A percentile compares a stretch with the other conserved stretches of the same genome.
Conservation (phyloP, 2,329 filamentous ascomycete genomes). For the Drechslerella coelobrocha region DNA sequence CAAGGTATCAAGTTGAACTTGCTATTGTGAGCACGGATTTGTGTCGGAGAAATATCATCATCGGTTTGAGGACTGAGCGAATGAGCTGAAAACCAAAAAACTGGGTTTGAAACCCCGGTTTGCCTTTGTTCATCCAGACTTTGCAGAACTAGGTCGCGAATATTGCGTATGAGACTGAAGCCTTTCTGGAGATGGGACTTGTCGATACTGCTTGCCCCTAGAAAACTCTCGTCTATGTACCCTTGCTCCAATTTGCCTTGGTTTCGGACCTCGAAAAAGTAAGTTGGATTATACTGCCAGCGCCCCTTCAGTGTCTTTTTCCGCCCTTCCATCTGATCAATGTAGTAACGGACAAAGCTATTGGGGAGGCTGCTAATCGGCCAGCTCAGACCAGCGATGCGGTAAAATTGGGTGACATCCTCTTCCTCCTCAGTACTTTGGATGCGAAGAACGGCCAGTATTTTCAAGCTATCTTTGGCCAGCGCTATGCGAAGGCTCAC, state of each 20-base stretch:
- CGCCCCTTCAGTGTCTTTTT: slow-evolving; percentile 9
- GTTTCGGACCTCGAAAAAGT: slow-evolving; percentile 26
- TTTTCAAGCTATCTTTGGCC: slow-evolving; percentile 19
- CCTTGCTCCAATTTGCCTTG: slow-evolving; percentile 26
- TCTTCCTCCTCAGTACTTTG: slow-evolving; percentile 5
- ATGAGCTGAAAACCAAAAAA: slow-evolving; percentile 23
- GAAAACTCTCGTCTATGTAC: neutral
- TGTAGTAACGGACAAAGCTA: slow-evolving; percentile 15
- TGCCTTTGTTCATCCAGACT: slow-evolving; percentile 9
- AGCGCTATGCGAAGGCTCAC: slow-evolving; percentile 19
- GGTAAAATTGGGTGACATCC: slow-evolving; percentile 7
- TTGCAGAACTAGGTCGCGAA: slow-evolving; percentile 10
- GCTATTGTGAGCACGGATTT: slow-evolving; percentile 6
- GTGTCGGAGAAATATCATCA: slow-evolving; percentile 10
- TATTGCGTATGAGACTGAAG: neutral
- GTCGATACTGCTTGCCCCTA: neutral
- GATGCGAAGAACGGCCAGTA: slow-evolving; percentile 13
- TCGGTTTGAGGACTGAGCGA: slow-evolving; percentile 28
- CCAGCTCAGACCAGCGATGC: slow-evolving; percentile 29
- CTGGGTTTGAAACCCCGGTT: neutral
- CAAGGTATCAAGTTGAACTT: slow-evolving; percentile 25
- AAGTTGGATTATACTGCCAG: slow-evolving; percentile 28
- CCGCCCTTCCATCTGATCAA: slow-evolving; percentile 22
- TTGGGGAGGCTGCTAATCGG: slow-evolving; percentile 21
- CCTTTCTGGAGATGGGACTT: slow-evolving; percentile 7